phyloP scores from a whole-genome alignment of 768 basidiomycete species.

The Kwoniella mangroviensis region DNA sequence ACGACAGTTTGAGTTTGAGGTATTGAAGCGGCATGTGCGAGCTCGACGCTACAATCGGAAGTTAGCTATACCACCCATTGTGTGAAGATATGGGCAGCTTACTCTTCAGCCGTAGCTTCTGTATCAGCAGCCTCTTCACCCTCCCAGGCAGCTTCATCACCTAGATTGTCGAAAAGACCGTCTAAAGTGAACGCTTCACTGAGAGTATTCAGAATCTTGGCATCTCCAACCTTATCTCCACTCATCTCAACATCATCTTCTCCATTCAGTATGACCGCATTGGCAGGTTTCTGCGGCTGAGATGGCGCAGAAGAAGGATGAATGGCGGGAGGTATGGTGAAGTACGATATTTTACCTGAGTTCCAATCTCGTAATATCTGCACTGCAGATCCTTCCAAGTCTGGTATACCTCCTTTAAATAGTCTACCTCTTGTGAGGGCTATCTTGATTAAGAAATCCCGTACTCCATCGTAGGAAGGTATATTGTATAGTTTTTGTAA shows the following conservation, averaged over 20 bases:
- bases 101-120: slow-evolving; percentile 43
- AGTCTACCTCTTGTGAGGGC: slow-evolving; percentile 81
- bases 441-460: slow-evolving; percentile 88
- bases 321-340: slow-evolving; percentile 73
- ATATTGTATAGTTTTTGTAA: slow-evolving; percentile 84
- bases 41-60: background rate
- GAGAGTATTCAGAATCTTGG: slow-evolving; percentile 73
- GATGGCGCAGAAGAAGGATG: slow-evolving; percentile 78
- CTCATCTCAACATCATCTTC: slow-evolving; percentile 65
- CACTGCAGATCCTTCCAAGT: slow-evolving; percentile 78
- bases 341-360: slow-evolving; percentile 91
- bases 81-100: background rate
- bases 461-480: slow-evolving; percentile 70
- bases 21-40: background rate
- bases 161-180: slow-evolving; percentile 78
- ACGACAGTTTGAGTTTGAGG: background rate
- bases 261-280: slow-evolving; percentile 51
- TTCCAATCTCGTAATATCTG: slow-evolving; percentile 91
- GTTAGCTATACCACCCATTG: background rate
- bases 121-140: slow-evolving; percentile 56
- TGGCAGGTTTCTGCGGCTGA: slow-evolving; percentile 25
- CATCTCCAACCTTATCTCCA: slow-evolving; percentile 80
- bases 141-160: slow-evolving; percentile 75
- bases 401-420: slow-evolving; percentile 90
- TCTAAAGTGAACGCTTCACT: slow-evolving; percentile 80